Percentiles rank a stretch among this genome's conserved stretches.
Evolutionary conservation across 768 basidiomycete genomes (phyloP).

Genomic region (Fistulinella prunicolor): DNA sequence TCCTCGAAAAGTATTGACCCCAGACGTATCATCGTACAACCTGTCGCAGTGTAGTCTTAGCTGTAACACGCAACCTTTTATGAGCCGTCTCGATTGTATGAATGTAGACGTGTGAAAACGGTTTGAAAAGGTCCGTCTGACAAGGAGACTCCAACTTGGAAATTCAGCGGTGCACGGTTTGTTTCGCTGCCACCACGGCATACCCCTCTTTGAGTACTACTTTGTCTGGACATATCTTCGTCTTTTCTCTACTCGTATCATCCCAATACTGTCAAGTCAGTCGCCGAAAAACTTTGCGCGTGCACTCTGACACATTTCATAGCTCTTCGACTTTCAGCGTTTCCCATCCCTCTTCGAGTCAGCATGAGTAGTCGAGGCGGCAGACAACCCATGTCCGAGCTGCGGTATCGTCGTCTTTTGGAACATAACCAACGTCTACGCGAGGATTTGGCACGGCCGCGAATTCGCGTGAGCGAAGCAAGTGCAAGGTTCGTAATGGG

Average conservation of each 20-base stretch:
- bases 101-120: conserved; percentile 24
- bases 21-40: background rate
- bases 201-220: conserved; percentile 3
- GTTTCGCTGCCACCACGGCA: conserved; percentile 11
- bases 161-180: conserved; percentile 3
- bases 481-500: conserved; percentile 50
- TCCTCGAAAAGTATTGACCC: conserved; percentile 31
- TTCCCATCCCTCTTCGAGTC: conserved; percentile 3
- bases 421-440: conserved; percentile 73
- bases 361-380: conserved; percentile 63
- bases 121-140: conserved; percentile 5
- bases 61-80: background rate
- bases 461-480: conserved; percentile 73
- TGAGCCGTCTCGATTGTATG: background rate
- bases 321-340: background rate
- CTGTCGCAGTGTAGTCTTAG: conserved; percentile 7
- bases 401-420: conserved; percentile 72
- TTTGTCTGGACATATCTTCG: background rate
- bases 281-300: background rate
- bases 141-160: conserved; percentile 4
- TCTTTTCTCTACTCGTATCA: background rate
- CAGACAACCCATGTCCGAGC: conserved; percentile 73
- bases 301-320: conserved; percentile 1
- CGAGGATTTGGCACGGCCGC: conserved; percentile 69
- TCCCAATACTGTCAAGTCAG: conserved; percentile 4